A percentile compares a stretch with the other conserved stretches of the same genome.
These are phyloP conservation scores for Melampsora larici-populina DNA, from an alignment of 1,284 basidiomycete genomes.

Conservation along the genomic window DNA sequence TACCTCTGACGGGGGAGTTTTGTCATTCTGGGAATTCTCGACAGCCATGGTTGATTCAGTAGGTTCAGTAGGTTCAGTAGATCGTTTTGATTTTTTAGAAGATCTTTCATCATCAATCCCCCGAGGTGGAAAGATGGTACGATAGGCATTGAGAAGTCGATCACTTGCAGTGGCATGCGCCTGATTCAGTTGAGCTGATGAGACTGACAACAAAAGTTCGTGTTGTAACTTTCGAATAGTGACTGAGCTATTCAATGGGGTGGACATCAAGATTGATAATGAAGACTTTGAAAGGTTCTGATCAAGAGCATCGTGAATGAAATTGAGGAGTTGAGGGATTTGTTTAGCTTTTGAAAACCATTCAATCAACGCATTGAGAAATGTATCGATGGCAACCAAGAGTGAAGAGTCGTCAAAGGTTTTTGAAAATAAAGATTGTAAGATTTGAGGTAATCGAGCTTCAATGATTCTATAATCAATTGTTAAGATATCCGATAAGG, in stretches of 20 bases:
- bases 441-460: conserved; percentile 6
- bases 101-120: conserved; percentile 9
- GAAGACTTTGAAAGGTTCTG: not conserved
- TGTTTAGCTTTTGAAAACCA: conserved; percentile 41
- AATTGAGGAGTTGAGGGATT: conserved; percentile 16
- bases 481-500: conserved; percentile 5
- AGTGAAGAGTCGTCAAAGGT: not conserved
- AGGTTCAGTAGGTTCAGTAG: not conserved
- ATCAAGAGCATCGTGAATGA: conserved; percentile 11
- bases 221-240: conserved; percentile 11
- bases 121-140: not conserved
- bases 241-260: conserved; percentile 13
- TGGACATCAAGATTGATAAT: conserved; percentile 11
- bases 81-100: conserved; percentile 16
- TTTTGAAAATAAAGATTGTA: not conserved
- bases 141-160: not conserved
- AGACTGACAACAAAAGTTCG: conserved; percentile 27
- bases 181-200: conserved; percentile 18
- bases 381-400: not conserved
- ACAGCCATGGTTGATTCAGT: not conserved
- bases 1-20: not conserved
- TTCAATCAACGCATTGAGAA: conserved; percentile 14
- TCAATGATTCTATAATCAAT: conserved; percentile 30
- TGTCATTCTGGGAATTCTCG: not conserved
- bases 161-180: conserved; percentile 15